Conservation (phyloP, 495 filamentous ascomycete species). For the Aspergillus ostianus region DNA sequence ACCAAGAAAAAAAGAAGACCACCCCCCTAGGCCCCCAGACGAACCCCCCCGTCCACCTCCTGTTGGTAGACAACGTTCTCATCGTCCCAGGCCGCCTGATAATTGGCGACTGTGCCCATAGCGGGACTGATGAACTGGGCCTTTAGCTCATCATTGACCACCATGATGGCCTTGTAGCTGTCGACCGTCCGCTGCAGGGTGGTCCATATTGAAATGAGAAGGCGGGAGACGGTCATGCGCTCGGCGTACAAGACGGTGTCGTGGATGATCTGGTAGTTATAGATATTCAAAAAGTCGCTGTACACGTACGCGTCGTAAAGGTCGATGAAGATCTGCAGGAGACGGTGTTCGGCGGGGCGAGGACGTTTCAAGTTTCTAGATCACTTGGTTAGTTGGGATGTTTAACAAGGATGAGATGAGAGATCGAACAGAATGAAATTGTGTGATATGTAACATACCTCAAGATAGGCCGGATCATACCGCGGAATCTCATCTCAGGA, state of each 20-base stretch:
- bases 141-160: conserved; percentile 12
- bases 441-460: neutral
- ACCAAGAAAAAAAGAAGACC: neutral
- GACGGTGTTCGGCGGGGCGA: conserved; percentile 20
- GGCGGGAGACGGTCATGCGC: conserved; percentile 14
- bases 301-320: conserved; percentile 33
- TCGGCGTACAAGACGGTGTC: conserved; percentile 15
- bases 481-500: neutral
- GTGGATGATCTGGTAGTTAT: conserved; percentile 16
- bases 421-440: too few species aligned
- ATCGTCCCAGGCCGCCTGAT: conserved; percentile 16
- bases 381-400: neutral
- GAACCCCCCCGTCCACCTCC: neutral
- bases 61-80: conserved; percentile 1
- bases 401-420: too few species aligned
- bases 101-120: conserved; percentile 11
- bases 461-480: neutral
- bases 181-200: conserved; percentile 20
- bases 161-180: conserved; percentile 17
- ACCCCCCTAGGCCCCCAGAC: neutral
- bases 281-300: conserved; percentile 21
- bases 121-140: conserved; percentile 18
- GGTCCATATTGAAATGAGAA: conserved; percentile 22
- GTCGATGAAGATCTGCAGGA: conserved; percentile 24
- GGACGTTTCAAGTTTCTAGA: conserved; percentile 26